Evolutionary conservation across 140 eudicot species (phyloP), one percentile per base, ranked within the genome.

Genomic region (Erigeron philadelphicus): DNA sequence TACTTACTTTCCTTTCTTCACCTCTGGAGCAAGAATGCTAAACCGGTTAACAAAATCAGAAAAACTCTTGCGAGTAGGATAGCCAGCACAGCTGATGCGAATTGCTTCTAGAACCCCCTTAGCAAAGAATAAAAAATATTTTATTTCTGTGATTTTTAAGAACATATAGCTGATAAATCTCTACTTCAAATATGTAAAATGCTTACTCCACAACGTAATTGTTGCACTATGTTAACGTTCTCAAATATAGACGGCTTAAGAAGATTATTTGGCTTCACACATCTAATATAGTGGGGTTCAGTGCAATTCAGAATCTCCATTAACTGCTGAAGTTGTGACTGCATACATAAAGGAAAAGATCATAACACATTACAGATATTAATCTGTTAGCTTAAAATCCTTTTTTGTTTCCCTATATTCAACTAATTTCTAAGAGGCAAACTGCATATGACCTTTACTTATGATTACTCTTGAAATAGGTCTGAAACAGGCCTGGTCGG

Each of bases 101-200:
- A 93, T 93, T 80, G 98, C 98, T 84, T 93, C 98, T 60, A 93
- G 82, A 78, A 93, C 96, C 79, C 98, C 98, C 98, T 93, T 80
- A 61, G 75, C 47, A 59, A 65, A 31, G 47, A 56, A 55, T 43
- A 55, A 72, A 68, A 3, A 42, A 8, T 54, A 61, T 12, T 49
- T 42, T 53, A 3, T 55, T 44, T 31, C 5, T 31, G 31, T 66
- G 2, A 9, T 11, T 25, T 67, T 53, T 42, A 42, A 11, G 53
- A 9, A 46, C 35, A 1, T 13, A 60, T 50, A 66, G 17, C 16
- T 35, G 38, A 56, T 11, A 61, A 31, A 44, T 42, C 11, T 6
- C 46, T 66, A 63, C 18, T 16, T 63, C 9, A 42, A 59, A 78
- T 43, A 46, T 16, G 61, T 42, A 62, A 3, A n/a, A 43, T 64